A percentile compares a stretch with the other conserved stretches of the same genome.
These are phyloP conservation scores for Fusarium sterilihyphosum DNA, from an alignment of 2,329 filamentous ascomycete species.

Conservation along the genomic window DNA sequence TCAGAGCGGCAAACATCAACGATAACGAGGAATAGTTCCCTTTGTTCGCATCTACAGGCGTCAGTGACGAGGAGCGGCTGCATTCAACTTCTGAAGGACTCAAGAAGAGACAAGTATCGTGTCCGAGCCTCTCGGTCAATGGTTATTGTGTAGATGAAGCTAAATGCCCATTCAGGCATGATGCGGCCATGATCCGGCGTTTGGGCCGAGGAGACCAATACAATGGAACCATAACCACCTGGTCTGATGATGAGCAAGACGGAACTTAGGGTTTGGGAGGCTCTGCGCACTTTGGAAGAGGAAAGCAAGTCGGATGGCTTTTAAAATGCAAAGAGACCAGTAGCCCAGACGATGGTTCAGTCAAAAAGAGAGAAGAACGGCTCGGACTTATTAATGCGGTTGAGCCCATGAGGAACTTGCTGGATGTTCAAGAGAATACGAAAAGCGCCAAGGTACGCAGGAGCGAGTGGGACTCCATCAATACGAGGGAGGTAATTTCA, in stretches of 20 bases:
- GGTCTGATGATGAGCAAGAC: too few relatives aligned
- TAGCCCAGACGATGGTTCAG: too few relatives aligned
- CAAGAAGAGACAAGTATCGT: rapidly evolving
- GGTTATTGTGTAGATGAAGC: neutral
- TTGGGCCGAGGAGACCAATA: too few relatives aligned
- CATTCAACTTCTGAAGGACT: rapidly evolving
- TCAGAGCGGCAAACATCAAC: rapidly evolving
- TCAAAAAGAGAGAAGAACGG: rapidly evolving
- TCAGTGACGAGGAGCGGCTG: rapidly evolving
- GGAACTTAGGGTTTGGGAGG: too few relatives aligned
- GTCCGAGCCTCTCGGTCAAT: rapidly evolving
- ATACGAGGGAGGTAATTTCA: rapidly evolving
- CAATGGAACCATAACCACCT: too few relatives aligned
- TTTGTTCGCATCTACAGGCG: rapidly evolving
- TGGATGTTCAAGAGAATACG: neutral
- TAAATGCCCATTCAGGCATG: neutral
- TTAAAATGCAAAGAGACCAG: too few relatives aligned
- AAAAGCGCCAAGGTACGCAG: neutral
- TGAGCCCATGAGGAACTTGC: rapidly evolving
- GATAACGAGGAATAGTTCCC: rapidly evolving
- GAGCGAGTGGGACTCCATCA: too few relatives aligned
- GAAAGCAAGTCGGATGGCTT: neutral
- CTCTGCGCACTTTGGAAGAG: too few relatives aligned
- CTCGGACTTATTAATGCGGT: rapidly evolving
- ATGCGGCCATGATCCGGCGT: rapidly evolving